A percentile compares a stretch with the other conserved stretches of the same genome.
Evolutionary conservation across 306 rosid species (phyloP).

Genomic region (Vigna trinervia): DNA sequence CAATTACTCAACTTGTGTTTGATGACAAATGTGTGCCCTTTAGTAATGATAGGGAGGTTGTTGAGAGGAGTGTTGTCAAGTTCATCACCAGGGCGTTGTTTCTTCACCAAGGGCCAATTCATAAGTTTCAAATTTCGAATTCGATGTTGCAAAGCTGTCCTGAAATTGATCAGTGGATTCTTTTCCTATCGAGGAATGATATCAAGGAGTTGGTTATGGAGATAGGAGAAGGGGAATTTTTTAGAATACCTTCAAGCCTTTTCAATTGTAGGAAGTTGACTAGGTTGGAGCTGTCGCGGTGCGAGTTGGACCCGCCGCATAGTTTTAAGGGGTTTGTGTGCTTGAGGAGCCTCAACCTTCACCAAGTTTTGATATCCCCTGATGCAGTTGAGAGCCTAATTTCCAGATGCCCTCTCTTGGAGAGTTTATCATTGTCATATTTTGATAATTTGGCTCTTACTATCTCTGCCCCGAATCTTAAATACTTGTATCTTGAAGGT

Average conservation of each 20-base stretch:
- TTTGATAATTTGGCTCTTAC: slow-evolving; percentile 71
- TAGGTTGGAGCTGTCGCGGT: slow-evolving; percentile 71
- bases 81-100: slow-evolving; percentile 71
- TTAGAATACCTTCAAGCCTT: slow-evolving; percentile 80
- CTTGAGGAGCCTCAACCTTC: slow-evolving; percentile 77
- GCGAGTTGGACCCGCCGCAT: slow-evolving; percentile 83
- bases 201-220: slow-evolving; percentile 76
- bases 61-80: slow-evolving; percentile 54
- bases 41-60: slow-evolving; percentile 44
- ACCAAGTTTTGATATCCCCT: slow-evolving; percentile 70
- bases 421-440: slow-evolving; percentile 72
- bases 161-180: slow-evolving; percentile 88
- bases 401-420: slow-evolving; percentile 74
- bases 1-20: slow-evolving; percentile 71
- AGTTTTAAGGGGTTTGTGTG: slow-evolving; percentile 66
- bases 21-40: slow-evolving; percentile 66
- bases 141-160: slow-evolving; percentile 66
- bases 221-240: slow-evolving; percentile 77
- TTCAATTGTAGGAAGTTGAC: slow-evolving; percentile 71
- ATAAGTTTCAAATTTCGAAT: slow-evolving; percentile 74
- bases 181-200: slow-evolving; percentile 82
- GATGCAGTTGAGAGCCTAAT: slow-evolving; percentile 83
- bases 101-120: slow-evolving; percentile 93
- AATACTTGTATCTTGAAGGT: slow-evolving; percentile 80
- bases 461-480: slow-evolving; percentile 81